Evolutionary conservation across 1,139 yeast species (phyloP), one percentile per base, ranked within the genome.

Genomic region (Magnusiomyces magnusii): DNA sequence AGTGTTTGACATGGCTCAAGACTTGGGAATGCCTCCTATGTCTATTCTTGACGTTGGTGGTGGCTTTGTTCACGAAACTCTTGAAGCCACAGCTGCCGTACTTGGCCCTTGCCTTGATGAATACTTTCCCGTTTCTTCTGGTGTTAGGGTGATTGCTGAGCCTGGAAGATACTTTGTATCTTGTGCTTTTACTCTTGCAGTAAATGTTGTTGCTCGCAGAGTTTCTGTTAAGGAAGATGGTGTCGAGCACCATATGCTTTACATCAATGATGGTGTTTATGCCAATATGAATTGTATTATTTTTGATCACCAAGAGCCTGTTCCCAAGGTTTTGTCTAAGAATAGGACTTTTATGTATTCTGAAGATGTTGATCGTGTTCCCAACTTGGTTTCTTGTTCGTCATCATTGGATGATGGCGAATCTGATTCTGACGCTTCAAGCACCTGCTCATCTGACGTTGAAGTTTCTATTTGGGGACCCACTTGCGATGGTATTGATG

Each of bases 401-500:
- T 61, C 56, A 47, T 59, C 49, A 9, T 3, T 23, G 27, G 7
- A 21, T 17, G 19, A 17, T n/a, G 17, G 47, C 21, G 19, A 17
- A 5, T 61, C 60, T 5, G 62, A 59, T n/a, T n/a, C n/a, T 17
- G 60, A 15, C 17, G 47, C 17, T n/a, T 5, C 5, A 5, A n/a
- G 21, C 21, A 61, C 60, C 7, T 62, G 60, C 44, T 58, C 51
- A n/a, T 27, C 34, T 28, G 54, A 50, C 19, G 19, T 27, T 23
- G 73, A 72, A 58, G 66, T 89, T 78, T 69, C 96, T 24, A 80
- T 93, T 61, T 93, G 98, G 98, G 99, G 99, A 9, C 99, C 98
- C 55, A 93, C 98, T 25, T 93, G 99, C 75, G 99, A 93, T 73
- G 97, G 98, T 2, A 78, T 93, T 65, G 99, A 93, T 73, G 87